Base-by-base conservation (phyloP, 2,329 filamentous ascomycete genomes). In the Dactylonectria estremocensis region DNA sequence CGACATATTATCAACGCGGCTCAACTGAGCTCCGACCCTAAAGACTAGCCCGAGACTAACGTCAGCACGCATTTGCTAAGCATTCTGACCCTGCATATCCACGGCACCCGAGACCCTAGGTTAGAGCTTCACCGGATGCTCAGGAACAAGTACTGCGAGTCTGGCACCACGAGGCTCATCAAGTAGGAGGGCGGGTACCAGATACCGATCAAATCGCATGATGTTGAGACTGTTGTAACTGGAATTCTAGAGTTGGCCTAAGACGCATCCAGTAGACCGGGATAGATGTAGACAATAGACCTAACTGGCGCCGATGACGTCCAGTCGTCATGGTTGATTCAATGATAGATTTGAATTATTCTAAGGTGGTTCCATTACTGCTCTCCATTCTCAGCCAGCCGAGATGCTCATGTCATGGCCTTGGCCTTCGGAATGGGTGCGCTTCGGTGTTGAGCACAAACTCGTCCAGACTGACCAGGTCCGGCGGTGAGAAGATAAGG, bases 121-220 rank as follows among this genome's bases (percentile, higher is more conserved):
- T 70, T 95, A 55, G 82, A 88, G 59, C 78, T 89, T 52, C 80
- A 82, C 14, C 57, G 74, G 45, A 65, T 83, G 62, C 74, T 95
- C 71, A 75, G 89, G 58, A 78, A 88, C 8, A 79, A 87, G 59
- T 94, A 91, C 77, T 93, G 90, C 76, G 84, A 88, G 56, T 76
- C 82, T 11, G 85, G 83, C 0, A 88, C 82, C 3, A 81, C 86
- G 6, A 84, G 80, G 46, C 68, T 94, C 52, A 78, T 95, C 1
- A 91, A 94, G 78, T 95, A 92, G 93, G 87, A 93, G 64, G 93
- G 92, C 0, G 86, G 85, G 1, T 93, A 95, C 77, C 82, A 93
- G 5, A 83, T 95, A 55, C 91, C 92, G 2, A 86, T 95, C 67
- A 93, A 92, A 83, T 83, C 81, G 22, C 81, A 79, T 33, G 92